Conservation (phyloP, 1,139 yeast genomes). For the Taiozyma sp. region DNA sequence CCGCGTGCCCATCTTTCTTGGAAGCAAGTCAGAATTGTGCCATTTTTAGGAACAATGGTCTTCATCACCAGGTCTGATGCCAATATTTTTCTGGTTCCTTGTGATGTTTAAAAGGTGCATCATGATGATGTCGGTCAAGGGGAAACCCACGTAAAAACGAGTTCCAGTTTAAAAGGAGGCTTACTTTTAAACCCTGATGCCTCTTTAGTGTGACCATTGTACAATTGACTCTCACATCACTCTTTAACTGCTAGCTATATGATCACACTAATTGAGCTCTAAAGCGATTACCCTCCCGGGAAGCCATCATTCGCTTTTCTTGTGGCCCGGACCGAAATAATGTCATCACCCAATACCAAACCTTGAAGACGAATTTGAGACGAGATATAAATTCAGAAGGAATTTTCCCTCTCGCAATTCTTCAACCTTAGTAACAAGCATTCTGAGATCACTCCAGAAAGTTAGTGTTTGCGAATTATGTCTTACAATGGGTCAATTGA, state of each 20-base stretch:
- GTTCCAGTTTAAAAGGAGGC: no score
- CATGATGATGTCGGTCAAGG: not conserved
- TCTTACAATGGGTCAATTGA: not conserved
- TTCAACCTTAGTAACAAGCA: not conserved
- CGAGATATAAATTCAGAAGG: not conserved
- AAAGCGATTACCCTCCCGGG: not conserved
- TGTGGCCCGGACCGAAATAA: not conserved
- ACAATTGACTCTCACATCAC: not conserved
- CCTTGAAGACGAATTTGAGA: not conserved
- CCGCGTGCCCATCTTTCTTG: not conserved
- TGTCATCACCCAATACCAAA: not conserved
- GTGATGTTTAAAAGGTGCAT: not conserved
- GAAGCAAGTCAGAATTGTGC: not conserved
- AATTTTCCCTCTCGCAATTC: not conserved
- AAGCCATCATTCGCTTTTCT: not conserved
- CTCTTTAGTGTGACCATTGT: not conserved
- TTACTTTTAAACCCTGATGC: not conserved
- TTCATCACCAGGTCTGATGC: not conserved
- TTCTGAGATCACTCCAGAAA: not conserved
- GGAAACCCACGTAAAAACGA: not conserved
- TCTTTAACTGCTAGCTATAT: not conserved
- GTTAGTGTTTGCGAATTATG: not conserved
- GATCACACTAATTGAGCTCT: no score
- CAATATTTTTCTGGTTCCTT: not conserved
- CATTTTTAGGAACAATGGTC: not conserved